Percentiles rank a stretch among this genome's conserved stretches.
Conservation (phyloP, 192 early-diverging fungal genomes). For the Coemansia sp. region DNA sequence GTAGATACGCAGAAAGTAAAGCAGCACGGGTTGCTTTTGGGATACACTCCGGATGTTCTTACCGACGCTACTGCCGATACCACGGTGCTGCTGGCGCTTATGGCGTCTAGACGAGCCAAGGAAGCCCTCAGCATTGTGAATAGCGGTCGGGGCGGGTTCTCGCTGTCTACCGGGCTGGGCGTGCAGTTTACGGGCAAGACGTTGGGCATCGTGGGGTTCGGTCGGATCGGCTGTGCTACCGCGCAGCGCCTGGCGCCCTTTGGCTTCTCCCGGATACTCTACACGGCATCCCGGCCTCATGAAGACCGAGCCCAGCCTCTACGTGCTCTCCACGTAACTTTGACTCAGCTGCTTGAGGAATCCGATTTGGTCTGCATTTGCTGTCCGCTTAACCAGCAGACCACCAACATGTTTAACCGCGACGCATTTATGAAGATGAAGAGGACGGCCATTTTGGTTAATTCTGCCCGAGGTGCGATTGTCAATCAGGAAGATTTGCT, state of each 20-base stretch:
- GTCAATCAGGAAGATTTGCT: conserved; percentile 73
- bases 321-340: conserved; percentile 50
- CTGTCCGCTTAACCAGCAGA: conserved; percentile 71
- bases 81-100: conserved; percentile 70
- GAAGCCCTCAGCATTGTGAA: conserved; percentile 48
- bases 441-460: conserved; percentile 65
- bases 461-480: conserved; percentile 76
- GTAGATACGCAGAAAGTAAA: conserved; percentile 60
- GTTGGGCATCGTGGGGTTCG: conserved; percentile 81
- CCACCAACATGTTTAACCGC: conserved; percentile 67
- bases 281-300: conserved; percentile 58
- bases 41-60: conserved; percentile 83
- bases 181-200: conserved; percentile 73
- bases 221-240: conserved; percentile 77
- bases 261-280: conserved; percentile 63
- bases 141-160: conserved; percentile 18
- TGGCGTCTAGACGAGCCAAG: conserved; percentile 66
- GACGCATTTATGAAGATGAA: conserved; percentile 72
- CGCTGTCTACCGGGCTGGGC: conserved; percentile 52
- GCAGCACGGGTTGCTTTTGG: conserved; percentile 56
- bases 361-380: conserved; percentile 74
- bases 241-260: conserved; percentile 71
- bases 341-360: conserved; percentile 60
- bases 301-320: conserved; percentile 45
- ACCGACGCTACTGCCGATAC: conserved; percentile 88